Conservation (phyloP, 169 alveolate genomes). For the Ichthyophthirius multifiliis region DNA sequence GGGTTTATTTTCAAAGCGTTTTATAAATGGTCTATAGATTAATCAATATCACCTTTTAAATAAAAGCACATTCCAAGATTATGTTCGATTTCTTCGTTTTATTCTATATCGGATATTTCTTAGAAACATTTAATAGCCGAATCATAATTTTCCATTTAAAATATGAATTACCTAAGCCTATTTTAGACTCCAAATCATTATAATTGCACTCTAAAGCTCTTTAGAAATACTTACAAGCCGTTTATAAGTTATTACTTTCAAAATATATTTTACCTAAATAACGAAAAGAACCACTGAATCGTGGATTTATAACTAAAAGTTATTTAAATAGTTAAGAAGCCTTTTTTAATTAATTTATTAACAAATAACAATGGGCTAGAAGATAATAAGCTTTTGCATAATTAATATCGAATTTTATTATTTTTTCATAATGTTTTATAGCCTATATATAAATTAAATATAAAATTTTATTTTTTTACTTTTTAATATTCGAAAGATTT, state of each 20-base stretch:
- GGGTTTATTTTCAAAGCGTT: conserved; percentile 66
- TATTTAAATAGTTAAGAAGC: conserved; percentile 53
- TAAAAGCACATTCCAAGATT: conserved; percentile 77
- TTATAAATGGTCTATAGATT: conserved; percentile 58
- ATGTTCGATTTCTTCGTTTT: conserved; percentile 68
- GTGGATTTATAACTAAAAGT: conserved; percentile 36
- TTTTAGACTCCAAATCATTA: conserved; percentile 62
- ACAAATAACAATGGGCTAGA: conserved; percentile 55
- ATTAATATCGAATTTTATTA: conserved; percentile 47
- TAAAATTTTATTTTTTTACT: too few species aligned
- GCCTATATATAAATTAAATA: too few species aligned
- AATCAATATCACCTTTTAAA: conserved; percentile 56
- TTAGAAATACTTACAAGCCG: conserved; percentile 56
- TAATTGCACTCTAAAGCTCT: conserved; percentile 52
- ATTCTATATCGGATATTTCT: conserved; percentile 62
- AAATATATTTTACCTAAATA: conserved; percentile 66
- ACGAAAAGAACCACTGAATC: conserved; percentile 45
- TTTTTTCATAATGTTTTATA: conserved; percentile 48
- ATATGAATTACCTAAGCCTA: conserved; percentile 72
- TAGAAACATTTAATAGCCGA: conserved; percentile 54
- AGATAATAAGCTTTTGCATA: conserved; percentile 61
- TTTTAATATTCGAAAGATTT: conserved; percentile 50
- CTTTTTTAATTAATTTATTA: conserved; percentile 39
- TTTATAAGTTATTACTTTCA: conserved; percentile 58
- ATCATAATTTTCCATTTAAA: conserved; percentile 56